Conservation (phyloP, 768 basidiomycete species). For the Boletus huronensis region DNA sequence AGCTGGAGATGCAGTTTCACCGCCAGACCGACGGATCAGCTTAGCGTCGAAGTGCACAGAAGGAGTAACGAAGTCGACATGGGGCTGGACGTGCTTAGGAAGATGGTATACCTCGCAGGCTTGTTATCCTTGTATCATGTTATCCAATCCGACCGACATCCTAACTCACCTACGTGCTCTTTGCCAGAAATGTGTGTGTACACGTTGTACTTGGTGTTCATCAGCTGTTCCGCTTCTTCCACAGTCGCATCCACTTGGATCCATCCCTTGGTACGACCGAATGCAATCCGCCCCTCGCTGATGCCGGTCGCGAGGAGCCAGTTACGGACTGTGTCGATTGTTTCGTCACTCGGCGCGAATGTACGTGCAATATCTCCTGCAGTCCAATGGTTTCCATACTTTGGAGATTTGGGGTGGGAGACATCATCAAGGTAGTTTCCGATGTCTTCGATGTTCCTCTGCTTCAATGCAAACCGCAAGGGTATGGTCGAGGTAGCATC, state of each 20-base stretch:
- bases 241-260: conserved; percentile 27
- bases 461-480: conserved; percentile 32
- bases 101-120: not conserved
- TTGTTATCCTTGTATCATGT: not conserved
- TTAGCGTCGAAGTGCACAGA: not conserved
- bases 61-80: not conserved
- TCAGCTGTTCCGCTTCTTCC: conserved; percentile 31
- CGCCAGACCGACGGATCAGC: not conserved
- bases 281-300: conserved; percentile 13
- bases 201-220: conserved; percentile 34
- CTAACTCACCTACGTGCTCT: conserved; percentile 23
- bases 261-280: conserved; percentile 22
- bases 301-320: conserved; percentile 31
- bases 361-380: conserved; percentile 25
- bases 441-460: conserved; percentile 28
- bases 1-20: too few relatives aligned
- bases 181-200: conserved; percentile 26
- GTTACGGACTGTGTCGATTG: conserved; percentile 18
- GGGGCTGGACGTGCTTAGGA: not conserved
- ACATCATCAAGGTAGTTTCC: conserved; percentile 27
- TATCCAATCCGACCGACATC: not conserved
- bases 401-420: conserved; percentile 32
- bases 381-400: conserved; percentile 34
- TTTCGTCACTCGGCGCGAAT: conserved; percentile 27
- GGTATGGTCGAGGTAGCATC: conserved; percentile 28